phyloP scores from a whole-genome alignment of 306 rosid species.

The Oxytropis ochrocephala region DNA sequence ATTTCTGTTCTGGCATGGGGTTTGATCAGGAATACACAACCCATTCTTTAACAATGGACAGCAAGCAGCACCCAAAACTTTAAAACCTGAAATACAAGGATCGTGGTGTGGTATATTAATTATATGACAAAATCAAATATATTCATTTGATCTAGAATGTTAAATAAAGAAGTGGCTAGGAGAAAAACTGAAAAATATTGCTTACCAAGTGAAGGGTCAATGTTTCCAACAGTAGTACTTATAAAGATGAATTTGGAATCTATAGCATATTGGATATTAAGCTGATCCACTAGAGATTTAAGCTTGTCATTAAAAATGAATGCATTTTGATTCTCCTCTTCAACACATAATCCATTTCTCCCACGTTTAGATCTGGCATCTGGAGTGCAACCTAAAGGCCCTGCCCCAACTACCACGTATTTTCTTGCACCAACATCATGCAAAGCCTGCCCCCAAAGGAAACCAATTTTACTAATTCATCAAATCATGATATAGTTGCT shows the following conservation, averaged over 20 bases:
- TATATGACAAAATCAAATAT: not conserved
- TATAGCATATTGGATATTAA: not conserved
- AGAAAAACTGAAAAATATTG: not conserved
- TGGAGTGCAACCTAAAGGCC: slow-evolving; percentile 44
- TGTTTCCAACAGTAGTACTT: not conserved
- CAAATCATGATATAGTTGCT: no score
- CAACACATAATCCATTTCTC: slow-evolving; percentile 25
- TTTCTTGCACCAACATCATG: slow-evolving; percentile 45
- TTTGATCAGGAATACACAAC: slow-evolving; percentile 5
- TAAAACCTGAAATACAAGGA: slow-evolving; percentile 28
- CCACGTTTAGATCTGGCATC: not conserved
- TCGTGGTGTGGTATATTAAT: no score
- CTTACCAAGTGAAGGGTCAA: not conserved
- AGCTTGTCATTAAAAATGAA: slow-evolving; percentile 26
- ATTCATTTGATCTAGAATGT: not conserved
- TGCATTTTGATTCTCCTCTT: slow-evolving; percentile 17
- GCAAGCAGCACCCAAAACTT: not conserved
- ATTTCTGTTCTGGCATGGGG: slow-evolving; percentile 29
- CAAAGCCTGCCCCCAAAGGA: slow-evolving; percentile 16
- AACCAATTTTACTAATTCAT: not conserved
- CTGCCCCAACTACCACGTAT: slow-evolving; percentile 28
- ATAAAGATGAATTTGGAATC: slow-evolving; percentile 33
- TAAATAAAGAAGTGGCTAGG: not conserved
- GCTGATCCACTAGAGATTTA: slow-evolving; percentile 9
- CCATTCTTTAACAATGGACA: slow-evolving; percentile 14